Conservation (phyloP, 2,329 filamentous ascomycete species). For the Pyrenochaeta sp. region DNA sequence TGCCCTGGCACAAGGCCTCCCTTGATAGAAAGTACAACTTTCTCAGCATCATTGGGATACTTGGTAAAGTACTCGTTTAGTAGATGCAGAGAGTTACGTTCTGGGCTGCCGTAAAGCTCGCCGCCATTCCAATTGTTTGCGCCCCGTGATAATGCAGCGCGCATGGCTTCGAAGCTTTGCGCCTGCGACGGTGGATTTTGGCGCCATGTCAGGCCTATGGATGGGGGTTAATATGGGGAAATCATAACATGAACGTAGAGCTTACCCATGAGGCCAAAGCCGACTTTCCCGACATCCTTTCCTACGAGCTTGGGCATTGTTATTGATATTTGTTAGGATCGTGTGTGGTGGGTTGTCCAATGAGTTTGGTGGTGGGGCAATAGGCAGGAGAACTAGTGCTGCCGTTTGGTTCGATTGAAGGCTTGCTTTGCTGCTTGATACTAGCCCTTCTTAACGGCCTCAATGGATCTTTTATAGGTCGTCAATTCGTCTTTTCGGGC, state of each 20-base stretch:
- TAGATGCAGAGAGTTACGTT: constrained; percentile 58
- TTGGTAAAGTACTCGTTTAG: constrained; percentile 61
- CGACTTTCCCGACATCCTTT: constrained; percentile 52
- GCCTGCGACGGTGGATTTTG: constrained; percentile 44
- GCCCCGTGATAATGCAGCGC: constrained; percentile 51
- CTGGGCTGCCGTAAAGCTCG: constrained; percentile 57
- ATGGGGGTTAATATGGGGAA: not conserved
- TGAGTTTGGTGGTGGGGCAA: not conserved
- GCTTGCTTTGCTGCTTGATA: no score
- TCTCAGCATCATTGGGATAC: constrained; percentile 60
- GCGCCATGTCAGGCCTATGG: constrained; percentile 57
- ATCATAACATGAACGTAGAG: not conserved
- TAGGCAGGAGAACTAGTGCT: not conserved
- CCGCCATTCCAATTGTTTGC: constrained; percentile 62
- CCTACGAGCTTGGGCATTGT: constrained; percentile 46
- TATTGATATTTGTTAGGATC: constrained; percentile 4
- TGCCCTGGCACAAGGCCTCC: constrained; percentile 51
- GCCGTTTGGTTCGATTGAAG: not conserved
- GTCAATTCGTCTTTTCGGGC: no score
- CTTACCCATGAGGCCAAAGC: constrained; percentile 59
- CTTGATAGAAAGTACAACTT: constrained; percentile 63
- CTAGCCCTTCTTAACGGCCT: no score
- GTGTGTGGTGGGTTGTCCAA: not conserved
- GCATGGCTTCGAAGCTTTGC: constrained; percentile 57
- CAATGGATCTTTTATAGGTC: no score